Conservation (phyloP, 2,329 filamentous ascomycete genomes). For the Epichloe brachyelytri region DNA sequence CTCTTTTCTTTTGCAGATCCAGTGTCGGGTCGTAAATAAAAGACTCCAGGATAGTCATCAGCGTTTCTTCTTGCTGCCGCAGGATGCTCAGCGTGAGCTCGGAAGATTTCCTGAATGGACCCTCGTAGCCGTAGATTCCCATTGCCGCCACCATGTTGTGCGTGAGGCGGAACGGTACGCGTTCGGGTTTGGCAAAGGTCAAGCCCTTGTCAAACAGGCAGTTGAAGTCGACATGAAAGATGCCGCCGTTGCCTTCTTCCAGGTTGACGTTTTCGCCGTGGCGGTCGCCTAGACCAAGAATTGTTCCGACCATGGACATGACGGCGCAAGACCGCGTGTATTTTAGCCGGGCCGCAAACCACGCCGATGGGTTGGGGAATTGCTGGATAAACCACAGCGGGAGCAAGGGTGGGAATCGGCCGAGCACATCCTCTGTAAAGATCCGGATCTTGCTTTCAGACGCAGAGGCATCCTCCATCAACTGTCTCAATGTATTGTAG, state of each 20-base stretch:
- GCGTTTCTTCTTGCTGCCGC: constrained; percentile 82
- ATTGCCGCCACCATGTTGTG: constrained; percentile 99
- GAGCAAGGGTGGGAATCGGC: constrained; percentile 68
- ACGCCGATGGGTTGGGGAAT: constrained; percentile 83
- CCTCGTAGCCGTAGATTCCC: constrained; percentile 87
- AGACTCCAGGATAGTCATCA: constrained; percentile 94
- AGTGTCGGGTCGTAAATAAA: constrained; percentile 96
- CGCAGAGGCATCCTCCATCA: constrained; percentile 50
- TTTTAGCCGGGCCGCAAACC: constrained; percentile 77
- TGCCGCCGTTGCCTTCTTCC: constrained; percentile 83
- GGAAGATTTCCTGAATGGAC: constrained; percentile 80
- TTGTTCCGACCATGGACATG: constrained; percentile 98
- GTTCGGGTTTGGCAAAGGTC: constrained; percentile 87
- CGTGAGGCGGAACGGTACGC: constrained; percentile 89
- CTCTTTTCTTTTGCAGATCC: constrained; percentile 66
- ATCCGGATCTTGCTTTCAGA: constrained; percentile 48
- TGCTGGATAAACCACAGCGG: constrained; percentile 93
- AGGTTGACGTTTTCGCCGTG: constrained; percentile 96
- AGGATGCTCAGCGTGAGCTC: constrained; percentile 79
- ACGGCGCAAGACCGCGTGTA: constrained; percentile 93
- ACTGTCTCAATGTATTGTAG: constrained; percentile 51
- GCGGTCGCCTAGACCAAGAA: constrained; percentile 83
- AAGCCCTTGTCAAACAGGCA: constrained; percentile 97
- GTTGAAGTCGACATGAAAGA: constrained; percentile 98
- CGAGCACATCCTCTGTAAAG: constrained; percentile 54